Base-by-base conservation (phyloP, 1,139 yeast species). In the Taphrina wiesneri region DNA sequence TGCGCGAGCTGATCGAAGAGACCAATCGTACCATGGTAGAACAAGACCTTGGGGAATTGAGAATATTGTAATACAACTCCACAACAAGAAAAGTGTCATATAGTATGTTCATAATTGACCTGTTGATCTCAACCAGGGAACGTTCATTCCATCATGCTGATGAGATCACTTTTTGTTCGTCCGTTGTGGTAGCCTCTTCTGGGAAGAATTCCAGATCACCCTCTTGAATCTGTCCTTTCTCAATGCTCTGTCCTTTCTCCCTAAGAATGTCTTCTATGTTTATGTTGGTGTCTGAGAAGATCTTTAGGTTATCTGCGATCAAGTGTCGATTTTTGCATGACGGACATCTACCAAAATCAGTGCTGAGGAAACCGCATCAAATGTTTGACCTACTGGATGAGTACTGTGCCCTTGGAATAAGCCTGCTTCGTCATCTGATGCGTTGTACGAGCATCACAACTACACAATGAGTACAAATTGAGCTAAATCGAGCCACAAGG, bases 341-440 rank as follows among this genome's bases (percentile, higher is more conserved):
- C 6, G 64, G 64, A 36, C 64, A 60, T 23, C 64, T 60, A 15
- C 23, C 15, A 39, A 25, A 13, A n/a, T 51, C 19, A n/a, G 19
- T 13, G 9, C n/a, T 23, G n/a, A n/a, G n/a, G n/a, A 34, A 9
- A n/a, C n/a, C n/a, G n/a, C 47, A 43, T 9, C 19, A 15, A 9
- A 21, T n/a, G 39, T 41, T 11, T 43, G 21, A 3, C 98, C 74
- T 98, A 93, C 73, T 90, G 92, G 43, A 93, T 87, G 66, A 90
- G 78, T 2, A 93, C 97, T 0, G 97, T 86, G 0, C 99, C 99
- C 30, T 82, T 80, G 26, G 86, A 84, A 74, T 93, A 93, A 0
- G 97, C 92, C 75, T 93, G 98, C 71, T 91, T 92, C 19, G 97
- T 88, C 73, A 93, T 86, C 2, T 86, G 82, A 74, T 93, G 98